phyloP scores from a whole-genome alignment of 2,329 filamentous ascomycete species.

The Calonectria ilicicola region DNA sequence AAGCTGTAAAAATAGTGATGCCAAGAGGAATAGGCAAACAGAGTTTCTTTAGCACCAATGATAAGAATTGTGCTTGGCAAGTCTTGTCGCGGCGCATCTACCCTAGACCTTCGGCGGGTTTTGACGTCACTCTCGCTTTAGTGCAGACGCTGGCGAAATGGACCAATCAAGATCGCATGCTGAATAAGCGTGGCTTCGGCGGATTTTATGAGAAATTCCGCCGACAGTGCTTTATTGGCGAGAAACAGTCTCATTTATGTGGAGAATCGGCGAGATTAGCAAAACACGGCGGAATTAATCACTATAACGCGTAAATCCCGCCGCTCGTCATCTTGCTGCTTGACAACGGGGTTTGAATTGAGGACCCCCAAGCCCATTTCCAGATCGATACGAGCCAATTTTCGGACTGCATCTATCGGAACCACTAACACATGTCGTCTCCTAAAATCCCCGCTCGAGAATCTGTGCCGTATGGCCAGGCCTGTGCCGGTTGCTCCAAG shows the following conservation, averaged over 20 bases:
- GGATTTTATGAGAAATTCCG: background rate
- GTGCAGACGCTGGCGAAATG: background rate
- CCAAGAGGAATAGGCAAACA: too few species aligned
- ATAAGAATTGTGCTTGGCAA: too few species aligned
- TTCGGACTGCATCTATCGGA: background rate
- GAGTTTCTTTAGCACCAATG: too few species aligned
- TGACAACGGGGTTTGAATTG: background rate
- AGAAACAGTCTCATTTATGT: background rate
- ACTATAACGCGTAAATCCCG: background rate
- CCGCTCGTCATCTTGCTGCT: background rate
- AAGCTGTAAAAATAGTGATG: too few species aligned
- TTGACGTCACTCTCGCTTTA: too few species aligned
- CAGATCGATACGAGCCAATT: background rate
- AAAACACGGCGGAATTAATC: background rate
- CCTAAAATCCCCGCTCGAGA: constrained; percentile 17
- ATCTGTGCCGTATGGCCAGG: constrained; percentile 53
- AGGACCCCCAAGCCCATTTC: background rate
- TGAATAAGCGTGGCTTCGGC: background rate
- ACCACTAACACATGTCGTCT: constrained; percentile 12
- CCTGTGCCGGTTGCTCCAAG: constrained; percentile 55
- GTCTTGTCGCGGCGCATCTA: too few species aligned
- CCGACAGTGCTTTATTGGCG: background rate
- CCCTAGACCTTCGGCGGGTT: too few species aligned
- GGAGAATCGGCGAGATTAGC: background rate
- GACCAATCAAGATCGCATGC: background rate